Base-by-base conservation (phyloP, 1,139 yeast species). In the Saccharomyces uvarum region DNA sequence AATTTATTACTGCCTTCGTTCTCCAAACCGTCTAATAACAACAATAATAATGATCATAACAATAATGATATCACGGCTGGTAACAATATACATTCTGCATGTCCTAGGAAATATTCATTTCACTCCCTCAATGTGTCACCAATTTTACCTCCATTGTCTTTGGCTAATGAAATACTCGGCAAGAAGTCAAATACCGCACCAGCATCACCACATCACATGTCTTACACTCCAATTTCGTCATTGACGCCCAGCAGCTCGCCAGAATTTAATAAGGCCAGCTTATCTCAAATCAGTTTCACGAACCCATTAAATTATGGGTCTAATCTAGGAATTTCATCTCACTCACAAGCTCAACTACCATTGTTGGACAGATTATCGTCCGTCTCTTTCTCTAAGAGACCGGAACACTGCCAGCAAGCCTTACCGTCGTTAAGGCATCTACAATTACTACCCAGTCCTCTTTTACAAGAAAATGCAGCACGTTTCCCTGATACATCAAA, bases 401-500 rank as follows among this genome's bases (percentile, higher is more conserved):
- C 44, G 7, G 44, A 38, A 9, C 21, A 19, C 24, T 19, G 24
- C 7, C 56, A 59, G 47, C 55, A 55, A 11, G 44, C 51, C 8
- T 52, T 70, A 49, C 72, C 72, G 9, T 61, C 71, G 3, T 57
- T 70, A 21, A 63, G 62, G 52, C 67, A 70, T 53, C 55, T 70
- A 47, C 63, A 66, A 52, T 55, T 70, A 46, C 53, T 69, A 26
- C 70, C 70, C 3, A 62, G 67, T 53, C 69, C 63, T 7, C 59
- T 62, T 14, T 53, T 61, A 8, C 71, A 67, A 53, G 67, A 66
- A 52, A 57, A 61, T 50, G 64, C 72, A 4, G 58, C 58, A 48
- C 52, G 59, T 14, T 70, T 68, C 56, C 72, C 73, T 16, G 73
- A 70, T 51, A 70, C 73, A 1, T 65, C 71, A 7, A 64, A 61